Evolutionary conservation across 768 basidiomycete species (phyloP).

Genomic region (Tylopilus plumbeoviolaceoides): DNA sequence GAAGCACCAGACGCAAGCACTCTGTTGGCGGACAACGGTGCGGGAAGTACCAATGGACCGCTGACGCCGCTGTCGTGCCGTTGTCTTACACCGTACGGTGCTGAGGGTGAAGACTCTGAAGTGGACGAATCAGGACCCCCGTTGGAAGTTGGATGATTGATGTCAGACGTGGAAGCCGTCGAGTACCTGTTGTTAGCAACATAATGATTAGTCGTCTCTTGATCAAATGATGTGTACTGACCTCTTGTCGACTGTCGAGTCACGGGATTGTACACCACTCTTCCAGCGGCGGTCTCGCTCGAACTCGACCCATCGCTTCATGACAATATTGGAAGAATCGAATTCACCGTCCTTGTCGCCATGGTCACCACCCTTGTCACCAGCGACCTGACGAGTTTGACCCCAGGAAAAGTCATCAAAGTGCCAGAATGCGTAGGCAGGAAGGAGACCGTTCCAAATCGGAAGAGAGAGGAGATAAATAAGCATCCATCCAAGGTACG

Average conservation of each 20-base stretch:
- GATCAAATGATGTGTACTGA: conserved; percentile 31
- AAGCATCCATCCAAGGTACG: conserved; percentile 96
- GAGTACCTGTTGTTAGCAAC: conserved; percentile 60
- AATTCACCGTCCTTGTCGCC: conserved; percentile 98
- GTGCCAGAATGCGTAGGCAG: conserved; percentile 97
- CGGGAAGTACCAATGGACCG: conserved; percentile 68
- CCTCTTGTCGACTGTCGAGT: conserved; percentile 70
- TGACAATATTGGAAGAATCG: conserved; percentile 93
- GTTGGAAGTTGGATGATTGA: conserved; percentile 52
- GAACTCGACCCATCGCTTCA: conserved; percentile 99
- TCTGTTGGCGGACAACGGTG: conserved; percentile 64
- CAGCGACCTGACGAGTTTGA: conserved; percentile 80
- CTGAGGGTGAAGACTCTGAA: conserved; percentile 46
- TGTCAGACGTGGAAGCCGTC: conserved; percentile 71
- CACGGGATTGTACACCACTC: conserved; percentile 78
- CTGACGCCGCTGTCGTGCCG: conserved; percentile 57
- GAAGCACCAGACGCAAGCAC: conserved; percentile 41
- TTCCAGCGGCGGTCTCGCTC: conserved; percentile 95
- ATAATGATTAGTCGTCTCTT: conserved; percentile 23
- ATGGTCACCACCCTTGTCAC: conserved; percentile 67
- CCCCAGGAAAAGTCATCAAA: conserved; percentile 99
- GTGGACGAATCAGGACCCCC: conserved; percentile 56
- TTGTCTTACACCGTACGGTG: conserved; percentile 41
- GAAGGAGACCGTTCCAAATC: conserved; percentile 95
- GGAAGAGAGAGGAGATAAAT: conserved; percentile 90